phyloP scores from a whole-genome alignment of 495 filamentous ascomycete species.

The Talaromyces ruber region DNA sequence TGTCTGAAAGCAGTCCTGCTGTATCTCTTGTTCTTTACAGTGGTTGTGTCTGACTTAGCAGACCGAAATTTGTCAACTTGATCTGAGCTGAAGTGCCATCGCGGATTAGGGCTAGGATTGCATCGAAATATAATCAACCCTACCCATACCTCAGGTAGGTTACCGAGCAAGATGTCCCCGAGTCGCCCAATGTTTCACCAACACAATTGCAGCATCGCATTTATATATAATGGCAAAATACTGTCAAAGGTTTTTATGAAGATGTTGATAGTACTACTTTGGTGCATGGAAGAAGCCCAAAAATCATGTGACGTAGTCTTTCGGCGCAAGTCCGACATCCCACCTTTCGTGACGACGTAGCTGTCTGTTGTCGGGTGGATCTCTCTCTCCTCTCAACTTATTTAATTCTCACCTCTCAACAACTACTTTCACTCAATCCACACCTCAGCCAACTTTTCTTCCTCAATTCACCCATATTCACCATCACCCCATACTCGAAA shows the following conservation, averaged over 20 bases:
- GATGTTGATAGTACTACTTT: background rate
- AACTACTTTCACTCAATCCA: background rate
- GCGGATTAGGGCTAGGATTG: background rate
- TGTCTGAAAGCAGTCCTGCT: background rate
- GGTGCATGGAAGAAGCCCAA: background rate
- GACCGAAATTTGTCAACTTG: background rate
- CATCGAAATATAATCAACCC: too few species aligned
- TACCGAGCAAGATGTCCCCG: too few species aligned
- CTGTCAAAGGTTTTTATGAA: background rate
- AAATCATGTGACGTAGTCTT: background rate
- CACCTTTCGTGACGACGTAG: background rate
- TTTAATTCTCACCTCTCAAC: background rate
- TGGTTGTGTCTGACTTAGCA: background rate
- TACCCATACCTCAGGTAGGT: too few species aligned
- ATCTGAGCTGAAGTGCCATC: background rate
- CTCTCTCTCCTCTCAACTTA: background rate
- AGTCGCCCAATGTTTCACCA: too few species aligned
- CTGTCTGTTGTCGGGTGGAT: background rate
- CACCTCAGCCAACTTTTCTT: background rate
- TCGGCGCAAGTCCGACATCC: background rate
- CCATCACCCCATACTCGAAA: background rate
- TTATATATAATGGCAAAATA: background rate
- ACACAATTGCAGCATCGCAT: too few species aligned
- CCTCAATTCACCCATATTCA: background rate
- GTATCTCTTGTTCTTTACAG: background rate